Percentiles rank a stretch among this genome's conserved stretches.
Evolutionary conservation across 441 rosid genomes (phyloP).

Genomic region (Brassica hybrid): DNA sequence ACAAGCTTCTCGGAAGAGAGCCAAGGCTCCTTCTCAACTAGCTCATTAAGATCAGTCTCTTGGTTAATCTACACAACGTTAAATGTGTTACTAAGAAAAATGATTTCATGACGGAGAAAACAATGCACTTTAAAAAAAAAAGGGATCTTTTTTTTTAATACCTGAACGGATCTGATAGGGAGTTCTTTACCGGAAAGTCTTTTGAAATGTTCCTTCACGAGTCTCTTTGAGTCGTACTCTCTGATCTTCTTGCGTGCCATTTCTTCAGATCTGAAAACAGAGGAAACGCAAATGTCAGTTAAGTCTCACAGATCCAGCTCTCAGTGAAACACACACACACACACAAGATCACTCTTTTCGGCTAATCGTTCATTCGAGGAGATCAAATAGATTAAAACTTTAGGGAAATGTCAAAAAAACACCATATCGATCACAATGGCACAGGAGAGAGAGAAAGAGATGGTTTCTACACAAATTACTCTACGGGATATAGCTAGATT

Average conservation of each 20-base stretch:
- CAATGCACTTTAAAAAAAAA: conserved; percentile 9
- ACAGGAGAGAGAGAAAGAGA: background rate
- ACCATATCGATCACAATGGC: conserved; percentile 16
- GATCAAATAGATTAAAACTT: conserved; percentile 2
- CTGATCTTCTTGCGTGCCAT: conserved; percentile 89
- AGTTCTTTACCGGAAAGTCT: conserved; percentile 58
- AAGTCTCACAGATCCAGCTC: conserved; percentile 39
- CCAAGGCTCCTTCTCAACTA: conserved; percentile 68
- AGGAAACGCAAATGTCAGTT: no score
- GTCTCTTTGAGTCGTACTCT: conserved; percentile 79
- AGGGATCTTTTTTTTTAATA: conserved; percentile 5
- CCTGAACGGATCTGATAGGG: conserved; percentile 72
- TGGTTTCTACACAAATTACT: background rate
- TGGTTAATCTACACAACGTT: conserved; percentile 67
- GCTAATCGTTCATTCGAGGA: background rate
- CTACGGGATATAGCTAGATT: no score
- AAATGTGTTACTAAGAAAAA: no score
- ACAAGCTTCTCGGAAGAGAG: conserved; percentile 67
- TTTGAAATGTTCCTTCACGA: conserved; percentile 71
- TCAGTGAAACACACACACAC: background rate
- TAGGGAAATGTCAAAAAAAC: conserved; percentile 3
- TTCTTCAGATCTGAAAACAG: conserved; percentile 17
- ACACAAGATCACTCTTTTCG: background rate
- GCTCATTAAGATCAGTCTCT: conserved; percentile 61
- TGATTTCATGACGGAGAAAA: no score